phyloP scores from a whole-genome alignment of 805 yeast species.

The Ogataea pignaliae region DNA sequence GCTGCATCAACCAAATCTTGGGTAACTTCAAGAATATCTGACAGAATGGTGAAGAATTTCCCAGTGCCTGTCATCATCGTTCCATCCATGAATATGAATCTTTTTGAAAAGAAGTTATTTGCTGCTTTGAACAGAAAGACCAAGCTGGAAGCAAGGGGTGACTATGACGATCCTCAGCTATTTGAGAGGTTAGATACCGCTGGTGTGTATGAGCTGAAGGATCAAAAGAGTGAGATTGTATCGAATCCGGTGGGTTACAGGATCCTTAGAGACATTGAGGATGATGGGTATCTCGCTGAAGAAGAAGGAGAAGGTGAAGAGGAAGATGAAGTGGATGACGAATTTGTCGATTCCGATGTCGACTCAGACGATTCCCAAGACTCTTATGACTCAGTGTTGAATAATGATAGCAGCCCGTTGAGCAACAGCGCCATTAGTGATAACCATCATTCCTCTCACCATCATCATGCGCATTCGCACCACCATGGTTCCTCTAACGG shows the following conservation, averaged over 20 bases:
- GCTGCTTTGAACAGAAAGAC: constrained; percentile 27
- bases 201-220: constrained; percentile 23
- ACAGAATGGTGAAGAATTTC: constrained; percentile 57
- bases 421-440: too few relatives aligned
- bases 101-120: constrained; percentile 45
- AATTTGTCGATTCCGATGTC: constrained; percentile 3
- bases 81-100: constrained; percentile 53
- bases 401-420: too few relatives aligned
- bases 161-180: constrained; percentile 13
- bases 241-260: constrained; percentile 10
- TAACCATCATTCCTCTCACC: not conserved
- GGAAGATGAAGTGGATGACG: constrained; percentile 4
- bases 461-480: not conserved
- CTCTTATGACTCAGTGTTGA: not conserved
- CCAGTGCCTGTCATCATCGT: constrained; percentile 65
- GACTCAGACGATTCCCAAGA: constrained; percentile 5
- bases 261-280: constrained; percentile 4
- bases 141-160: constrained; percentile 6
- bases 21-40: constrained; percentile 59
- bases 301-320: constrained; percentile 1
- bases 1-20: constrained; percentile 55
- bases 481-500: not conserved
- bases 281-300: not conserved
- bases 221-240: constrained; percentile 18
- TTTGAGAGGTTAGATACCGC: constrained; percentile 21